Evolutionary conservation across 441 rosid genomes (phyloP), one percentile per base, ranked within the genome.

Genomic region (Erodium texanum): DNA sequence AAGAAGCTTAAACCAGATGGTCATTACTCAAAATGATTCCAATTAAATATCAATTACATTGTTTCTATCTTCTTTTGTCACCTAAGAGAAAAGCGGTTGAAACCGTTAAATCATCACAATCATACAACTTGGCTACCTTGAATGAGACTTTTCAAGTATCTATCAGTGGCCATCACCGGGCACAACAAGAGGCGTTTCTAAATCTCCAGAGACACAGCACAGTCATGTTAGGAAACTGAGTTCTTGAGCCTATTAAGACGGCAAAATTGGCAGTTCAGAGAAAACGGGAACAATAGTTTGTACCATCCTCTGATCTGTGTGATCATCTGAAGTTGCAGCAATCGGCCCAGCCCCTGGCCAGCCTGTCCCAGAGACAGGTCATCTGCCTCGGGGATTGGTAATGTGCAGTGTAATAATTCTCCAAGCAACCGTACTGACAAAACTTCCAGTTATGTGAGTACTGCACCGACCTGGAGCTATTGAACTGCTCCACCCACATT

Each of bases 321-420:
- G 45, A 70, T 91, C 86, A 89, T 86, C 92, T 88, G 68, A 85
- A 87, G 80, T 91, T 91, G 84, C 96, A 94, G 81, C 99, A 94
- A 19, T 77, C 86, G 8, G 90, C 85, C 50, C 67, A 77, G 20
- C 97, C 96, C 82, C 86, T 80, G 16, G 75, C 77, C 79, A 94
- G 80, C 79, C 91, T 86, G 80, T 91, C 88, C 99, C 97, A 94
- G 32, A 91, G 78, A 67, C 96, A 94, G 20, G 87, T 72, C 97
- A 94, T 94, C 82, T 94, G 99, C 71, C 92, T 80, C 0, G 97
- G 99, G 52, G 99, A 94, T 74, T 94, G 99, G 77, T 94, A 94
- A 86, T 91, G 99, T 8, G 97, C 96, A 0, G 99, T 89, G 80
- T 78, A 91, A 43, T 94, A 94, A 77, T 85, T 84, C 68, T 87